Percentiles rank a stretch among this genome's conserved stretches.
Conservation (phyloP, 1,284 basidiomycete species). For the Cystobasidium pallidum region DNA sequence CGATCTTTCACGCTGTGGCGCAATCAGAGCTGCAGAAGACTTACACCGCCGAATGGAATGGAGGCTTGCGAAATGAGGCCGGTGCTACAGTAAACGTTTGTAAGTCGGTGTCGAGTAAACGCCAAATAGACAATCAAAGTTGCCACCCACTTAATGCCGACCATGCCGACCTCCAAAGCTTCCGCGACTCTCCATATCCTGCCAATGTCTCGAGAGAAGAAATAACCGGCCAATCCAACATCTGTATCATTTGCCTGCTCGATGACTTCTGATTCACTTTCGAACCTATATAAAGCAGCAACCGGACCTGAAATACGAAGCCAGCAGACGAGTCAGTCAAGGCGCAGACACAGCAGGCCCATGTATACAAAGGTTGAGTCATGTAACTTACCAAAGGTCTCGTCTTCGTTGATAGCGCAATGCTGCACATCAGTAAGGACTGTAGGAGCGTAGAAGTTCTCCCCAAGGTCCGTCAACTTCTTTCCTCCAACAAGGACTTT, state of each 20-base stretch:
- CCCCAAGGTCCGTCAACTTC: constrained; percentile 49
- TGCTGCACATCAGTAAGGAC: constrained; percentile 49
- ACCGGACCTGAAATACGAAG: constrained; percentile 45
- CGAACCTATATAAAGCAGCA: constrained; percentile 63
- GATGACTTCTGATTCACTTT: constrained; percentile 89
- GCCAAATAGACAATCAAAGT: background rate
- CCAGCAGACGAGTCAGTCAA: background rate
- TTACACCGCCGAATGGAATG: constrained; percentile 92
- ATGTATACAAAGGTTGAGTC: background rate
- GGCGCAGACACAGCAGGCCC: background rate
- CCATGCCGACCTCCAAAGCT: constrained; percentile 94
- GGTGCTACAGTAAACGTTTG: constrained; percentile 64
- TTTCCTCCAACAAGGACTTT: constrained; percentile 86
- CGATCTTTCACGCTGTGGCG: background rate
- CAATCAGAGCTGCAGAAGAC: constrained; percentile 55
- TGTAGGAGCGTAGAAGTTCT: constrained; percentile 49
- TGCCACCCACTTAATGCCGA: constrained; percentile 55
- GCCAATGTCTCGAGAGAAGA: constrained; percentile 86
- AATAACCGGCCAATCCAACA: constrained; percentile 81
- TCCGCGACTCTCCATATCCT: constrained; percentile 98
- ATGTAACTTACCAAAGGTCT: constrained; percentile 52
- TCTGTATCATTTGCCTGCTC: constrained; percentile 80
- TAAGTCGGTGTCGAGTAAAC: background rate
- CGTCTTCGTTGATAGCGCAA: constrained; percentile 50
- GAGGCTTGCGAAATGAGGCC: constrained; percentile 76